These are phyloP conservation scores for Evernia prunastri DNA, from an alignment of 495 filamentous ascomycete species.

Conservation along the genomic window DNA sequence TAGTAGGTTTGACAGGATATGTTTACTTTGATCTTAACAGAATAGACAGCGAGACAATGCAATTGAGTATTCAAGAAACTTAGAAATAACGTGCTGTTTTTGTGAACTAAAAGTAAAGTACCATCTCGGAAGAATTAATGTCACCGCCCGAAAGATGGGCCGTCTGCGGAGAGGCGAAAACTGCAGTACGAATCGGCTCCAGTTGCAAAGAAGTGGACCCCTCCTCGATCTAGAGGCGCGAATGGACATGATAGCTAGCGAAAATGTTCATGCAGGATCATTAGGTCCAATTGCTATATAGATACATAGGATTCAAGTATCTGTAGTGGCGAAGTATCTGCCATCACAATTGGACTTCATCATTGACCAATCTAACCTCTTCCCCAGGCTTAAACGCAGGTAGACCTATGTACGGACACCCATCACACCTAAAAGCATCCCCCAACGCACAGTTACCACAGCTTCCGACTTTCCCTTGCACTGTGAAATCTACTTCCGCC, in stretches of 20 bases:
- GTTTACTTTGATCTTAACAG: background rate
- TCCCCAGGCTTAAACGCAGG: constrained; percentile 96
- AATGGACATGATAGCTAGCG: background rate
- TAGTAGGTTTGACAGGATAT: background rate
- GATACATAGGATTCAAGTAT: background rate
- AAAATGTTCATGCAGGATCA: background rate
- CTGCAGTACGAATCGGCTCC: background rate
- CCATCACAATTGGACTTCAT: constrained; percentile 71
- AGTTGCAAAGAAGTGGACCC: background rate
- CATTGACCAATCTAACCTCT: constrained; percentile 79
- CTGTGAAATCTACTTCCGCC: constrained; percentile 87
- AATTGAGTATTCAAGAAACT: background rate
- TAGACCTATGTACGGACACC: constrained; percentile 88
- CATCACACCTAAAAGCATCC: constrained; percentile 62
- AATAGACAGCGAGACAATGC: background rate
- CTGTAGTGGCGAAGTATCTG: background rate
- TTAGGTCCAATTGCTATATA: background rate
- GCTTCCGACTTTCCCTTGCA: constrained; percentile 86
- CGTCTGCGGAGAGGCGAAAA: background rate
- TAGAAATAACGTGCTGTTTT: background rate
- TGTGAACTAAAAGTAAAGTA: background rate
- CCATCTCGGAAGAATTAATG: background rate
- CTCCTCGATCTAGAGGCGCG: background rate
- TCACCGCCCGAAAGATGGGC: background rate
- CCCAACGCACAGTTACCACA: constrained; percentile 91